These are phyloP conservation scores for Phyllostachys edulis DNA, from an alignment of 176 grass and related monocot species.

Conservation along the genomic window DNA sequence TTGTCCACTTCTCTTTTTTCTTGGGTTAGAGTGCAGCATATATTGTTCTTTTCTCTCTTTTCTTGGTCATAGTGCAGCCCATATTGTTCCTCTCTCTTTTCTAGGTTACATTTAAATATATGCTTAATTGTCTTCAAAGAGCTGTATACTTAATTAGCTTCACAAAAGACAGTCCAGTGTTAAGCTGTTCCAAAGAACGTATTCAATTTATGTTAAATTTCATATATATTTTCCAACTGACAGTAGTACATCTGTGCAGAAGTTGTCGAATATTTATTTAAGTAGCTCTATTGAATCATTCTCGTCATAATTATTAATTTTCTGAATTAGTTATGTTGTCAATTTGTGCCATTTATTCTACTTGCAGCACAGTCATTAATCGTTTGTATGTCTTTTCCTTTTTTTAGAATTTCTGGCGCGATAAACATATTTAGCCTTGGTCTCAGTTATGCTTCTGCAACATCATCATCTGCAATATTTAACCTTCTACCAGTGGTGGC, in stretches of 20 bases:
- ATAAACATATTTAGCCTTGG: constrained; percentile 44
- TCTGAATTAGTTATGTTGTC: neutral
- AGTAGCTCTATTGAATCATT: neutral
- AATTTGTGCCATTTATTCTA: neutral
- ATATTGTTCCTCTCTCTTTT: neutral
- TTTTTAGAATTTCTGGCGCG: constrained; percentile 36
- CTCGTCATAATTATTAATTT: neutral
- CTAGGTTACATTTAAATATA: neutral
- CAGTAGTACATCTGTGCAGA: neutral
- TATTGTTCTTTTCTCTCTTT: neutral
- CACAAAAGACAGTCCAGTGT: neutral
- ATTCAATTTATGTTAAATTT: neutral
- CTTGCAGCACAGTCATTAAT: neutral
- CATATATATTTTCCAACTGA: neutral
- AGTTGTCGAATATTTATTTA: neutral
- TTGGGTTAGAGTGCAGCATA: neutral
- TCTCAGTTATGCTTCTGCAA: constrained; percentile 42
- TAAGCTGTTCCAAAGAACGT: neutral
- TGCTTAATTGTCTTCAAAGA: neutral
- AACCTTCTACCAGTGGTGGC: constrained; percentile 40
- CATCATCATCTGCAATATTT: constrained; percentile 33
- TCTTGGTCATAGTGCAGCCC: neutral
- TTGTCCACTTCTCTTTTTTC: neutral
- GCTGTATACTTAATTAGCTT: neutral
- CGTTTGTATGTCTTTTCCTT: neutral